Evolutionary conservation across 345 rosid species (phyloP), one percentile per base, ranked within the genome.

Genomic region (Cardamine occulta): DNA sequence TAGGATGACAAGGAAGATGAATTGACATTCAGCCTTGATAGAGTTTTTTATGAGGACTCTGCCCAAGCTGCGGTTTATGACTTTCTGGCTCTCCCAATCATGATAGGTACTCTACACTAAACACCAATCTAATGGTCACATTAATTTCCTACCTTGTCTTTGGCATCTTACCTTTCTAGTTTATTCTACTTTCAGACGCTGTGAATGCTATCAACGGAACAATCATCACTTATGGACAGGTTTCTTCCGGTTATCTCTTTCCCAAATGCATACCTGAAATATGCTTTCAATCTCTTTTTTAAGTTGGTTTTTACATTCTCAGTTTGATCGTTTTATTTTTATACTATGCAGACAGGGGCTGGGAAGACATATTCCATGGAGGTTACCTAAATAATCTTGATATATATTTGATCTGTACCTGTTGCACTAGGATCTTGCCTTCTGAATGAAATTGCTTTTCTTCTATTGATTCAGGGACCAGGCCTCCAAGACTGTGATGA

Each of bases 301-400:
- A 12, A 26, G n/a, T 28, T 37, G 40, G 24, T 40, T 6, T 12
- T 17, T 12, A 23, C 58, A 23, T 53, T 47, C 68, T 29, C 26
- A 42, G 1, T 48, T 68, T 60, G 32, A 53, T 61, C 19, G 21
- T 67, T 56, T 74, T 13, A 19, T 34, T 23, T 23, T 23, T 51
- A 8, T 24, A 58, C 60, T 48, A 40, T 66, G 70, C 93, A 88
- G 98, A 93, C 98, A 15, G 97, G 97, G 70, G 98, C 97, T 37
- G 97, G 93, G 75, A 91, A 93, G 89, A 93, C 97, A 8, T 89
- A 84, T 61, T 83, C 87, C 82, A 91, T 89, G 89, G 97, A 93
- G 97, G 97, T 91, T 58, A 68, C 59, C 18, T 39, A 12, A 57
- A 62, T 40, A 31, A 10, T 35, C 44, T 59, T 66, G 53, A 55